Evolutionary conservation across 2,329 filamentous ascomycete genomes (phyloP), one percentile per base, ranked within the genome.

Genomic region (Dothistroma pini): DNA sequence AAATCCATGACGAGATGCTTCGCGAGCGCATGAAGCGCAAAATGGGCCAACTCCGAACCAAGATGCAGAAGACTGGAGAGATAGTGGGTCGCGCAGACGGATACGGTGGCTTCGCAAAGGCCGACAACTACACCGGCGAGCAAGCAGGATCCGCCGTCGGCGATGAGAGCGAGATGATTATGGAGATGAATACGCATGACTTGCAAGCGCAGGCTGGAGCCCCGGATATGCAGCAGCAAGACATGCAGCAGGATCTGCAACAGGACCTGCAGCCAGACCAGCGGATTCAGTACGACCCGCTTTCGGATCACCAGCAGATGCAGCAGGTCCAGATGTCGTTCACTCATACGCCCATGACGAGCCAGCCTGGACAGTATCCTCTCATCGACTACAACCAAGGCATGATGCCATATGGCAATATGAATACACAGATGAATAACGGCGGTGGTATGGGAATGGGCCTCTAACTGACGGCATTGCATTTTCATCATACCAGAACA

Each of bases 31-130:
- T 71, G 65, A 74, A 74, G 64, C 69, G 72, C 32, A 75, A 75
- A 60, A 75, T 75, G 72, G 71, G 68, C 10, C 72, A 74, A 56
- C 63, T 75, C n/a, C 69, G 73, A 38, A 71, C 70, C 41, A 75
- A 75, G 63, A 75, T 75, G 73, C 70, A 72, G 54, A 75, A 75
- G 68, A 72, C 70, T n/a, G 73, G 73, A 31, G 73, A 75, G 60
- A 75, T 75, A 31, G 58, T 75, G 32, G 61, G 65, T 21, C 68
- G 71, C 5, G 63, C 64, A 7, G 72, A 74, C 57, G 71, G 68
- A 25, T 74, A 72, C 55, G 66, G 64, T 34, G 72, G 72, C 11
- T 74, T 71, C 60, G 66, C 69, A 49, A 72, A 72, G 57, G 68
- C 69, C 5, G 71, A 72, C 38, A 67, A 73, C 63, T 73, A 71